Evolutionary conservation across 2,329 filamentous ascomycete species (phyloP).

Genomic region (Fusarium sp.): DNA sequence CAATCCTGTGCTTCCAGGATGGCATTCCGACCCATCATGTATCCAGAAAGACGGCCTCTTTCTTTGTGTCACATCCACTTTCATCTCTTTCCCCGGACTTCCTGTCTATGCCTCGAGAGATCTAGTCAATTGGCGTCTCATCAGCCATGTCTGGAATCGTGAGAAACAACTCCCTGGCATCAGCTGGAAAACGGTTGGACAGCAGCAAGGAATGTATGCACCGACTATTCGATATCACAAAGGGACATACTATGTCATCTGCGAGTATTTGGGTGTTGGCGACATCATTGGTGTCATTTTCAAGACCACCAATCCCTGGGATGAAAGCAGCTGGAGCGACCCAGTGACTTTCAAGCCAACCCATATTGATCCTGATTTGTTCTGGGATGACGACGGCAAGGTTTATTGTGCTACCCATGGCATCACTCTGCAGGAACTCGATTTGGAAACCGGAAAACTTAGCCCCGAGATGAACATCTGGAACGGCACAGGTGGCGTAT

Average conservation of each 20-base stretch:
- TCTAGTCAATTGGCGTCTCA: conserved; percentile 62
- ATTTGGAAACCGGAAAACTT: conserved; percentile 17
- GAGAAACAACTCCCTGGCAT: conserved; percentile 57
- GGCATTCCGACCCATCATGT: conserved; percentile 63
- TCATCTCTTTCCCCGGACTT: conserved; percentile 64
- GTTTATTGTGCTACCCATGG: conserved; percentile 60
- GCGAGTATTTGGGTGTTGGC: conserved; percentile 22
- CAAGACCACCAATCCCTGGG: conserved; percentile 36
- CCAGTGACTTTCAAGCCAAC: conserved; percentile 43
- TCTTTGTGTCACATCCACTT: conserved; percentile 65
- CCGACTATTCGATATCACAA: conserved; percentile 59
- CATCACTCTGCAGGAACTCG: conserved; percentile 42
- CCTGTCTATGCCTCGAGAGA: conserved; percentile 66
- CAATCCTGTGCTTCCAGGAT: conserved; percentile 64
- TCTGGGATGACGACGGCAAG: conserved; percentile 68
- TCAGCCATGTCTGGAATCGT: conserved; percentile 56
- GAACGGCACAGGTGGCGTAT: conserved; percentile 60
- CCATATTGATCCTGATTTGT: conserved; percentile 59
- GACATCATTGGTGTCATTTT: conserved; percentile 32
- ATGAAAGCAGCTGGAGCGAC: conserved; percentile 44
- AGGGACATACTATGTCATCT: conserved; percentile 57
- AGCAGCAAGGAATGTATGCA: conserved; percentile 60
- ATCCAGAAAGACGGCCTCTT: conserved; percentile 61
- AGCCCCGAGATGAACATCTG: conserved; percentile 56
- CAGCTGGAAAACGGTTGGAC: conserved; percentile 47